Evolutionary conservation across 2,329 filamentous ascomycete genomes (phyloP), one percentile per base, ranked within the genome.

Genomic region (Amylocarpus encephaloides): DNA sequence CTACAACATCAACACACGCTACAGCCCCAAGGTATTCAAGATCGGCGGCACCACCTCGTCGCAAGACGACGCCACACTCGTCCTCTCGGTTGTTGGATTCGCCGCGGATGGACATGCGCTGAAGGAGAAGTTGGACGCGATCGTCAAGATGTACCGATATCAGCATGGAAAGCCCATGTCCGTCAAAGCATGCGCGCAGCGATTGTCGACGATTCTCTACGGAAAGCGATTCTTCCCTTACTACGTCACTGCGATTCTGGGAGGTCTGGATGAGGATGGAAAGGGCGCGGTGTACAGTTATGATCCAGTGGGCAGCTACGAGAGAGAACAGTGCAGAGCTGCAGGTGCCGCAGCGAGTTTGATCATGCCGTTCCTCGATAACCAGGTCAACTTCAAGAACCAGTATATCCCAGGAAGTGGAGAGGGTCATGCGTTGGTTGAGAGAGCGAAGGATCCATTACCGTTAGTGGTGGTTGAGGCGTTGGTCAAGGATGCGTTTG

Each of bases 381-480:
- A 98, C 70, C 94, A 98, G 73, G 93, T 98, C 75, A 97, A 97
- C 75, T 92, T 92, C 78, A 98, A 96, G 80, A 98, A 98, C 70
- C 92, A 96, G 75, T 95, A 95, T 68, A 78, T 93, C 49, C 90
- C 92, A 10, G 88, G 85, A 42, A 92, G 87, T 62, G 90, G 89
- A 50, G 79, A 80, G 53, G 92, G 92, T 39, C 87, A 95, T 70
- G 85, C 83, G 48, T 73, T 96, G 62, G 73, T 86, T 73, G 80
- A 86, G 70, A 79, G 85, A 61, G 77, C 82, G 67, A 77, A 79
- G 53, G 75, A 83, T 64, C 86, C 88, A 46, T 73, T 97, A 65
- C 76, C 83, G 26, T 77, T 81, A 64, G 72, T 78, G 48, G 82
- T 86, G 53, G 92, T 95, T 26, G 86, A 95, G 73, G 81, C 86